phyloP scores from a whole-genome alignment of 345 rosid species.

The Salix suchowensis region DNA sequence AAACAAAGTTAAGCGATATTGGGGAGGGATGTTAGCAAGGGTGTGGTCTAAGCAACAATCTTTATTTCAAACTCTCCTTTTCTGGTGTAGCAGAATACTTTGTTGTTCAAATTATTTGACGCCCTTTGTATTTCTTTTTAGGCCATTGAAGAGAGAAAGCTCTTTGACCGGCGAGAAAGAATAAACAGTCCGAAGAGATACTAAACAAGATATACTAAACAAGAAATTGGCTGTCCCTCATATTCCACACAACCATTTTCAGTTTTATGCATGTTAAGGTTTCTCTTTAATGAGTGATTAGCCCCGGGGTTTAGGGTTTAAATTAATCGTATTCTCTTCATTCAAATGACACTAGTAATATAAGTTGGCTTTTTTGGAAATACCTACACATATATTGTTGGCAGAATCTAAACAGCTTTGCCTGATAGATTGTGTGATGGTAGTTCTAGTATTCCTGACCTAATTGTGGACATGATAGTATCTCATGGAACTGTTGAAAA shows the following conservation, averaged over 20 bases:
- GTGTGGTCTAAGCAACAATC: constrained; percentile 34
- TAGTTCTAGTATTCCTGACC: not conserved
- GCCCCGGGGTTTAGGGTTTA: not conserved
- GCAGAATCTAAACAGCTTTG: not conserved
- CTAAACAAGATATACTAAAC: not conserved
- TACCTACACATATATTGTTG: not conserved
- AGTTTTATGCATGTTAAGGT: not conserved
- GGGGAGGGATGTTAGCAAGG: constrained; percentile 15
- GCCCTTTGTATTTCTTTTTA: constrained; percentile 54
- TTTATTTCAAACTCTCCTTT: constrained; percentile 47
- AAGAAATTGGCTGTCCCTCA: not conserved
- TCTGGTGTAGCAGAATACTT: constrained; percentile 34
- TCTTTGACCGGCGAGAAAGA: constrained; percentile 51
- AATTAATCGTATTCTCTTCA: not conserved
- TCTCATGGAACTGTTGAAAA: not conserved
- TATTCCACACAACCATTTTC: not conserved
- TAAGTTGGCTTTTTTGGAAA: not conserved
- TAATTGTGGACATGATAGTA: not conserved
- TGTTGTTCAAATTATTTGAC: constrained; percentile 41
- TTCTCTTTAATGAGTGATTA: not conserved
- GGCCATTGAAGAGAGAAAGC: constrained; percentile 45
- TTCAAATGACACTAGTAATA: not conserved
- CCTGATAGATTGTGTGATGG: too few relatives aligned
- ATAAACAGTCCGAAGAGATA: constrained; percentile 17
- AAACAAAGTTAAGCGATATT: constrained; percentile 22